Percentiles rank a stretch among this genome's conserved stretches.
phyloP scores from a whole-genome alignment of 768 basidiomycete species.

The Erythrobasidium yunnanense region DNA sequence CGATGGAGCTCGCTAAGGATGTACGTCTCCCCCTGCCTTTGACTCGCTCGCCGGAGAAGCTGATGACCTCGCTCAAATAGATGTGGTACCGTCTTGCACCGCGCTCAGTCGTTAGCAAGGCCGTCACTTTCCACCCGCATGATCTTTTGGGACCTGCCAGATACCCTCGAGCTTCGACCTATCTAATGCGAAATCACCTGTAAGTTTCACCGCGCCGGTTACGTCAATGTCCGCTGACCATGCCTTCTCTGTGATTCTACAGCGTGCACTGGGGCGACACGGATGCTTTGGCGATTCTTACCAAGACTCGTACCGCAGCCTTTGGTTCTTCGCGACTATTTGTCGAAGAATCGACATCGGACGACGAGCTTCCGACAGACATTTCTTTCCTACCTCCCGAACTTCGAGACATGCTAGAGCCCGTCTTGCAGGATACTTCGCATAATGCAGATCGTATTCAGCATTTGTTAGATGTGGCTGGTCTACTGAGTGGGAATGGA shows the following conservation, averaged over 20 bases:
- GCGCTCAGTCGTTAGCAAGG: constrained; percentile 18
- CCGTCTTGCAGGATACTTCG: constrained; percentile 17
- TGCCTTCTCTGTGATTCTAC: not conserved
- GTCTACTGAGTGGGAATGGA: constrained; percentile 22
- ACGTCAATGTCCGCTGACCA: not conserved
- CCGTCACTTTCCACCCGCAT: constrained; percentile 21
- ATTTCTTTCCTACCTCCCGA: not conserved
- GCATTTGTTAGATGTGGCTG: constrained; percentile 15
- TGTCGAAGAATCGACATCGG: constrained; percentile 22
- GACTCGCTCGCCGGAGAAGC: not conserved
- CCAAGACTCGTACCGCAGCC: constrained; percentile 1
- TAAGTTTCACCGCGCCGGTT: not conserved
- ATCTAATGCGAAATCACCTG: constrained; percentile 21
- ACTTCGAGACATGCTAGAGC: not conserved
- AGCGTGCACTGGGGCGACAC: constrained; percentile 23
- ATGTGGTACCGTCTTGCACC: constrained; percentile 25
- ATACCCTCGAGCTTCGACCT: constrained; percentile 10
- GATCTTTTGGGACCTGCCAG: constrained; percentile 20
- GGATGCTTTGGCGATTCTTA: constrained; percentile 10
- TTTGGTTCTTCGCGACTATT: constrained; percentile 18
- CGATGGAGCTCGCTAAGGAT: constrained; percentile 18
- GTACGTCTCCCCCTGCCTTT: not conserved
- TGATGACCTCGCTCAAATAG: not conserved
- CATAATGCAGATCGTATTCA: constrained; percentile 25
- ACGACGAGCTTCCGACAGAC: constrained; percentile 20